phyloP scores from a whole-genome alignment of 495 filamentous ascomycete genomes.

The Penicillium longicatenatum region DNA sequence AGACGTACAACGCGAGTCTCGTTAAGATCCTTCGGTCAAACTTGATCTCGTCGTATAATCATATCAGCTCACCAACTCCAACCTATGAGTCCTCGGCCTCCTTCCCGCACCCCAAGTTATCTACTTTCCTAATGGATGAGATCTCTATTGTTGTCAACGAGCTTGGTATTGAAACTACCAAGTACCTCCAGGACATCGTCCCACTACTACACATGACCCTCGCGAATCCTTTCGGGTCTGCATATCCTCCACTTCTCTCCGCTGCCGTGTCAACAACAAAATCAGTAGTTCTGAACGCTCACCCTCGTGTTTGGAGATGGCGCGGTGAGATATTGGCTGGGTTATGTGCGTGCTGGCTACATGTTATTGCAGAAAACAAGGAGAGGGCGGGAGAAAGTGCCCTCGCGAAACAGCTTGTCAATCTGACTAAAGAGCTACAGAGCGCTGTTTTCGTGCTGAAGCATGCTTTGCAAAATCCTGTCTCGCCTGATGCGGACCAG shows the following conservation, averaged over 20 bases:
- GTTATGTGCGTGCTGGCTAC: constrained; percentile 67
- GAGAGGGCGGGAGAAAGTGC: background rate
- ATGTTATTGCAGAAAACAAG: constrained; percentile 47
- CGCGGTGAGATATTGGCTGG: constrained; percentile 69
- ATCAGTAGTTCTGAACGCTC: constrained; percentile 64
- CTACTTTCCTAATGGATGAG: constrained; percentile 59
- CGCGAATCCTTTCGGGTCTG: constrained; percentile 67
- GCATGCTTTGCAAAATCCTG: constrained; percentile 36
- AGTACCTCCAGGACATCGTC: constrained; percentile 74
- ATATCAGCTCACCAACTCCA: constrained; percentile 46
- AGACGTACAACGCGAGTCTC: constrained; percentile 23
- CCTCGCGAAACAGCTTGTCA: constrained; percentile 14
- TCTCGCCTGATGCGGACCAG: constrained; percentile 23
- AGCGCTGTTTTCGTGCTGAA: constrained; percentile 39
- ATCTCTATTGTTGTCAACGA: constrained; percentile 53
- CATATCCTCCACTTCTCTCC: constrained; percentile 55
- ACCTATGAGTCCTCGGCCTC: constrained; percentile 49
- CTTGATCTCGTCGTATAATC: constrained; percentile 50
- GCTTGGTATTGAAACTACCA: constrained; percentile 69
- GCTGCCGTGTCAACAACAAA: constrained; percentile 57
- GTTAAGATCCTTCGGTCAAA: constrained; percentile 42
- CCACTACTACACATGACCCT: constrained; percentile 68
- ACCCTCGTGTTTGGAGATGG: constrained; percentile 68
- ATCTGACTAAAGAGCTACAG: constrained; percentile 51
- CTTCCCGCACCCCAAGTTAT: constrained; percentile 45